A percentile compares a stretch with the other conserved stretches of the same genome.
Conservation (phyloP, 2,329 filamentous ascomycete genomes). For the Onygenales sp. region DNA sequence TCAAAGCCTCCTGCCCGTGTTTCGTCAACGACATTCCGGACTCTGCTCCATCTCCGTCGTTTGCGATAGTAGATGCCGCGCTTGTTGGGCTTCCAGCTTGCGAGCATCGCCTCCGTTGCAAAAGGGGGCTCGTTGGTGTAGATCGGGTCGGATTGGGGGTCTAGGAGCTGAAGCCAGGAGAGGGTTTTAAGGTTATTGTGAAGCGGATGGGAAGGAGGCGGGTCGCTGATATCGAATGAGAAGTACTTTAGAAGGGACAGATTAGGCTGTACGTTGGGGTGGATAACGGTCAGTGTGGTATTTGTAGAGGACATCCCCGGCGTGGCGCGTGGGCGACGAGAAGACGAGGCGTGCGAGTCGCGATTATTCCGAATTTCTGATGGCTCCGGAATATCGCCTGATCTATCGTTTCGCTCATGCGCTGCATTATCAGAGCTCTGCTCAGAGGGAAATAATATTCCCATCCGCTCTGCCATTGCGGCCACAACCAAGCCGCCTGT, state of each 20-base stretch:
- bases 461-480: slow-evolving; percentile 81
- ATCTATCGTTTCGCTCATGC: slow-evolving; percentile 6
- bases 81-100: slow-evolving; percentile 68
- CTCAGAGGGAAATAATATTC: slow-evolving; percentile 54
- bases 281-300: slow-evolving; percentile 64
- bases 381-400: slow-evolving; percentile 2
- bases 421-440: slow-evolving; percentile 18
- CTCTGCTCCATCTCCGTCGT: slow-evolving; percentile 67
- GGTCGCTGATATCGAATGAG: slow-evolving; percentile 63
- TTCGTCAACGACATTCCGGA: slow-evolving; percentile 62
- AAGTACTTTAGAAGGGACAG: slow-evolving; percentile 83
- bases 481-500: slow-evolving; percentile 75
- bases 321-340: slow-evolving; percentile 20
- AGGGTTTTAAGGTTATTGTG: slow-evolving; percentile 71
- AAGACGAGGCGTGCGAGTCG: background rate
- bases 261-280: slow-evolving; percentile 78
- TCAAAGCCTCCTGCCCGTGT: slow-evolving; percentile 69
- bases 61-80: slow-evolving; percentile 84
- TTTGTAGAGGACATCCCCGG: slow-evolving; percentile 40
- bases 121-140: slow-evolving; percentile 58
- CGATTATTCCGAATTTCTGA: slow-evolving; percentile 1
- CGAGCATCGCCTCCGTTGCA: slow-evolving; percentile 52
- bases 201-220: slow-evolving; percentile 62
- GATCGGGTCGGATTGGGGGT: slow-evolving; percentile 63
- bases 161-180: slow-evolving; percentile 84